phyloP scores from a whole-genome alignment of 768 basidiomycete species.

The Tephrocybe sp. region DNA sequence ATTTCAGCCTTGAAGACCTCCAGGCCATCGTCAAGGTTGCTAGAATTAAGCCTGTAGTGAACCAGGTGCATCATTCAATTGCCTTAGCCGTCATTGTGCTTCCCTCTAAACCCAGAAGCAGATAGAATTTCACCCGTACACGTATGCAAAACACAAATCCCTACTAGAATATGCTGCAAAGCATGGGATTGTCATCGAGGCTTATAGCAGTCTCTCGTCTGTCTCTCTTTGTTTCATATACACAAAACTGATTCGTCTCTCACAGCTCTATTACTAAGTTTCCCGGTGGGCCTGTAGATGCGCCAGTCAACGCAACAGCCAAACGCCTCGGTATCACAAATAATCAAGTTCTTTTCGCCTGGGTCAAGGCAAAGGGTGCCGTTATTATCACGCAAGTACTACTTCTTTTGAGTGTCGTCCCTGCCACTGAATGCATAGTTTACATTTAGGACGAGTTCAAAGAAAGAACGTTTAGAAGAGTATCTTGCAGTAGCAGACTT shows the following conservation, averaged over 20 bases:
- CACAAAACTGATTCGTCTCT: background rate
- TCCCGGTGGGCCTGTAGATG: slow-evolving; percentile 66
- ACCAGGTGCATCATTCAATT: slow-evolving; percentile 51
- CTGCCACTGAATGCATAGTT: background rate
- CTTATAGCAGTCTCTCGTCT: slow-evolving; percentile 53
- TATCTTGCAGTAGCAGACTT: slow-evolving; percentile 59
- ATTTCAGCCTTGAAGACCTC: slow-evolving; percentile 55
- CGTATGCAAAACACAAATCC: slow-evolving; percentile 43
- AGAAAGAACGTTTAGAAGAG: slow-evolving; percentile 56
- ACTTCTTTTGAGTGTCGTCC: background rate
- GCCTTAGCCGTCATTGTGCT: too few relatives aligned
- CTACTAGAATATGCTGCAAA: slow-evolving; percentile 47
- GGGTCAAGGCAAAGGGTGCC: slow-evolving; percentile 65
- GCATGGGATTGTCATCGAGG: slow-evolving; percentile 54
- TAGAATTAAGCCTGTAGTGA: slow-evolving; percentile 60
- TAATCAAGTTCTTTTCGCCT: slow-evolving; percentile 65
- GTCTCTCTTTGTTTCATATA: background rate
- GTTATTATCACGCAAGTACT: slow-evolving; percentile 61
- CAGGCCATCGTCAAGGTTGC: slow-evolving; percentile 49
- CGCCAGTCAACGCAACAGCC: slow-evolving; percentile 52
- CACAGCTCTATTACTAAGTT: slow-evolving; percentile 52
- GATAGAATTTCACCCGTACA: slow-evolving; percentile 59
- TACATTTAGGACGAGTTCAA: slow-evolving; percentile 54
- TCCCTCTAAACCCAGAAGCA: too few relatives aligned
- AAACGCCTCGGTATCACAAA: slow-evolving; percentile 50